Base-by-base conservation (phyloP, 1,139 yeast genomes). In the Petasospora fabianii region DNA sequence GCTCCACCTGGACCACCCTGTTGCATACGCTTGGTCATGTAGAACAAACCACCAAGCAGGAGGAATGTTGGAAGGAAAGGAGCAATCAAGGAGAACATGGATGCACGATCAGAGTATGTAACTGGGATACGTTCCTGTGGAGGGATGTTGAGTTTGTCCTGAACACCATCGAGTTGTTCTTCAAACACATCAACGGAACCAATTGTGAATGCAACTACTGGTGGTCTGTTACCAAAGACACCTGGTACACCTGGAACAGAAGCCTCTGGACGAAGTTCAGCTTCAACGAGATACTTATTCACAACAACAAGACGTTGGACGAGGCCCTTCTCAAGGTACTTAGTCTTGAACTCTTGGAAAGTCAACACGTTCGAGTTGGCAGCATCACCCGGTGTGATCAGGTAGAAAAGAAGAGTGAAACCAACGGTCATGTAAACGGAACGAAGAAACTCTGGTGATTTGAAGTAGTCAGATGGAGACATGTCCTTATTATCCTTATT, bases 111-210 rank as follows among this genome's bases (percentile, higher is more conserved):
- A 12, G 78, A 73, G 49, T 81, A 84, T 32, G 71, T 63, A 11
- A 84, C 75, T 0, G 94, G 92, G 27, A 82, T 60, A 54, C 84
- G 69, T 53, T 75, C 76, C 30, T 74, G 75, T 15, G 75, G 69
- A 3, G 81, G 79, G 38, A 81, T 75, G 5, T 71, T 69, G 51
- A 78, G 64, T 44, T 77, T 77, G 41, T 79, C 79, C 58, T 83
- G 88, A 4, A 78, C 74, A 29, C 66, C 63, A 46, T 72, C 71
- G 62, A 84, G 64, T 52, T 80, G 83, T 44, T 75, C 83, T 59
- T 84, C 94, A 58, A 84, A 84, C 38, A 71, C 73, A 38, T 80
- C 84, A 14, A 84, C 74, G 0, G 90, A 80, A 3, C 92, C 92
- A 55, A 84, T 80, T 7, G 82, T 78, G 62, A 84, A 50, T 13